These are phyloP conservation scores for Ricinus communis DNA, from an alignment of 345 rosid genomes.

Conservation along the genomic window DNA sequence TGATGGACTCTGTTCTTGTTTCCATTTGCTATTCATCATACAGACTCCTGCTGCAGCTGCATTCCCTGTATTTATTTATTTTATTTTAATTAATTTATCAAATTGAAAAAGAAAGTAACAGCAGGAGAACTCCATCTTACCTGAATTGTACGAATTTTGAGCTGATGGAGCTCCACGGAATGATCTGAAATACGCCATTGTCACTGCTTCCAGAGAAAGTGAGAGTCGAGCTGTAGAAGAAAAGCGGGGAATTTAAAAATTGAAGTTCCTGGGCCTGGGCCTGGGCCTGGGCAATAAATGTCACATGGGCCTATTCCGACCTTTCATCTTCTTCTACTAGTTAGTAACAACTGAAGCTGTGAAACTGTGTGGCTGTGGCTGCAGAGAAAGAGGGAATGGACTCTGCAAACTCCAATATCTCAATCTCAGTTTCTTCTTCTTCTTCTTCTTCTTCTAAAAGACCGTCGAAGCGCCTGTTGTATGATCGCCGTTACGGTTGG, in stretches of 20 bases:
- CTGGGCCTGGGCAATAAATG: too few species aligned
- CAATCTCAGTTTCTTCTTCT: not conserved
- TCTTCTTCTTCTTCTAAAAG: constrained; percentile 1
- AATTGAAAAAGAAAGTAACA: too few species aligned
- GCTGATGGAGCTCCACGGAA: constrained; percentile 19
- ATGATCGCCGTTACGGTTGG: constrained; percentile 81
- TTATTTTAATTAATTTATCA: too few species aligned
- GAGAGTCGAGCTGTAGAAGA: not conserved
- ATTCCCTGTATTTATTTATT: not conserved
- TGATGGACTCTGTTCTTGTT: constrained; percentile 57
- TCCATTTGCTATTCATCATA: constrained; percentile 82
- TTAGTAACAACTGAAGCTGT: not conserved
- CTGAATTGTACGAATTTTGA: constrained; percentile 24
- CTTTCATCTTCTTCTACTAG: not conserved
- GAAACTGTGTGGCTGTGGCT: too few species aligned
- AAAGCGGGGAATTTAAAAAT: not conserved
- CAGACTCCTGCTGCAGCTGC: constrained; percentile 64
- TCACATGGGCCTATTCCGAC: too few species aligned
- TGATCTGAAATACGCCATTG: constrained; percentile 26
- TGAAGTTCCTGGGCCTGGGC: too few species aligned
- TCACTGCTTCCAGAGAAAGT: not conserved
- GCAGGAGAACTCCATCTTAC: too few species aligned
- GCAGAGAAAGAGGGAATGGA: not conserved
- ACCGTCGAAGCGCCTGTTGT: constrained; percentile 47
- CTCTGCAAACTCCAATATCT: not conserved